Evolutionary conservation across 2,329 filamentous ascomycete genomes (phyloP).

Genomic region (Fusarium sarcochroum): DNA sequence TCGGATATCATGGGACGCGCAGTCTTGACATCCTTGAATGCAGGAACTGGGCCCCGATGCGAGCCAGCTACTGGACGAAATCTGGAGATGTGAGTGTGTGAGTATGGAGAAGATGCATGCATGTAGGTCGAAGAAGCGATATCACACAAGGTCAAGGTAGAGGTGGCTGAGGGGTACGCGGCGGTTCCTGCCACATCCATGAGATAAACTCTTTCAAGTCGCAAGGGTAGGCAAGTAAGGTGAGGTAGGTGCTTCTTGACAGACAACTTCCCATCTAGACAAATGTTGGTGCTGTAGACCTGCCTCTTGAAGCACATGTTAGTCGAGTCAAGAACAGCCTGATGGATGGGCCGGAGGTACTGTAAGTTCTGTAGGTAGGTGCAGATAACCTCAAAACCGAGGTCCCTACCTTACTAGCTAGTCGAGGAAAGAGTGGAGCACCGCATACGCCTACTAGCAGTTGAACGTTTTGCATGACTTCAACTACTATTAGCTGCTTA

Average conservation of each 20-base stretch:
- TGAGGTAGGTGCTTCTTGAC: conserved; percentile 6
- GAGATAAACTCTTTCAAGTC: conserved; percentile 18
- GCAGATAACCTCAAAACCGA: conserved; percentile 36
- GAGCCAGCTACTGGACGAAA: conserved; percentile 29
- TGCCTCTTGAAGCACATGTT: conserved; percentile 3
- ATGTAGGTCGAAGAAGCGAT: conserved; percentile 35
- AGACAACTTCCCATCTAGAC: neutral
- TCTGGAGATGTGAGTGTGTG: conserved; percentile 23
- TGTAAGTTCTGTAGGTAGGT: conserved; percentile 11
- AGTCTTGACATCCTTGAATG: conserved; percentile 40
- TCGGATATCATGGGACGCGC: conserved; percentile 40
- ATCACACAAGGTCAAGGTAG: conserved; percentile 33
- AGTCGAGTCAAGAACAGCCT: neutral
- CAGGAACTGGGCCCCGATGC: conserved; percentile 46
- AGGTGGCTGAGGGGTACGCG: conserved; percentile 33
- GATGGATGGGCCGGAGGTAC: conserved; percentile 24
- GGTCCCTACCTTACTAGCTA: conserved; percentile 24
- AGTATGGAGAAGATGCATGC: conserved; percentile 33
- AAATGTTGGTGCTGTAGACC: neutral
- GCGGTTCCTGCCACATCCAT: conserved; percentile 15
- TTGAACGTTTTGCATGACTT: neutral
- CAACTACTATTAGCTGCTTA: neutral
- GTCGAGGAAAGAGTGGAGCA: conserved; percentile 28
- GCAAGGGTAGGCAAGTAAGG: neutral
- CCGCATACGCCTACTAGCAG: neutral